A percentile compares a stretch with the other conserved stretches of the same genome.
phyloP scores from a whole-genome alignment of 768 basidiomycete genomes.

The Chalciporus chontae region DNA sequence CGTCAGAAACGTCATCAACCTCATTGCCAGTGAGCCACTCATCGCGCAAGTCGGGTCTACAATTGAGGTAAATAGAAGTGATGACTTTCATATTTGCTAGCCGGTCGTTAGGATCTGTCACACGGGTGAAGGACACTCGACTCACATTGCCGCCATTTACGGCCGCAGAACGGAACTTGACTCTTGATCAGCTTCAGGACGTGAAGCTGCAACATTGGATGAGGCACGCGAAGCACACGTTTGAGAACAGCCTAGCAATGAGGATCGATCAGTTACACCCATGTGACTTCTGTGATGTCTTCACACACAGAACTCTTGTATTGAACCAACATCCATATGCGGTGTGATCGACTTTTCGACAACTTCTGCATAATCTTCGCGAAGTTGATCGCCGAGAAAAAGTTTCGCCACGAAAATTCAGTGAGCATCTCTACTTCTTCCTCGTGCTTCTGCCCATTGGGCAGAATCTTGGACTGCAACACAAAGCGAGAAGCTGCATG shows the following conservation, averaged over 20 bases:
- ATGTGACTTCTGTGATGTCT: neutral
- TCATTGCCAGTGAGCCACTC: conserved; percentile 96
- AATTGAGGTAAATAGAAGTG: conserved; percentile 96
- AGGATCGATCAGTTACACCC: conserved; percentile 16
- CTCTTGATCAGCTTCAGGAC: conserved; percentile 97
- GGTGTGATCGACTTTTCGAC: conserved; percentile 89
- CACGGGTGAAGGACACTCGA: conserved; percentile 5
- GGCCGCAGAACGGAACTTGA: conserved; percentile 96
- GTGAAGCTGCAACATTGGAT: conserved; percentile 91
- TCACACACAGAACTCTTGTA: conserved; percentile 91
- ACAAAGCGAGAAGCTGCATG: conserved; percentile 59
- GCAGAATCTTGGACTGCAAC: conserved; percentile 52
- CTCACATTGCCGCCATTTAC: conserved; percentile 97
- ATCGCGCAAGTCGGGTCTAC: conserved; percentile 92
- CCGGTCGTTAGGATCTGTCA: conserved; percentile 12
- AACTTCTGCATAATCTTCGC: conserved; percentile 97
- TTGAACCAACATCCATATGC: conserved; percentile 94
- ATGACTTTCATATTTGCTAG: conserved; percentile 99
- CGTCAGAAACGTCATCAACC: conserved; percentile 88
- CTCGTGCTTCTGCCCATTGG: conserved; percentile 71
- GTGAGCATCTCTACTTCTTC: conserved; percentile 91
- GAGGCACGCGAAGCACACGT: conserved; percentile 88
- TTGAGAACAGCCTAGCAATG: conserved; percentile 82
- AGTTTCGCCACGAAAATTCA: conserved; percentile 97
- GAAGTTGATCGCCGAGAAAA: conserved; percentile 96